phyloP scores from a whole-genome alignment of 2,329 filamentous ascomycete species.

The Aspergillus proliferans region DNA sequence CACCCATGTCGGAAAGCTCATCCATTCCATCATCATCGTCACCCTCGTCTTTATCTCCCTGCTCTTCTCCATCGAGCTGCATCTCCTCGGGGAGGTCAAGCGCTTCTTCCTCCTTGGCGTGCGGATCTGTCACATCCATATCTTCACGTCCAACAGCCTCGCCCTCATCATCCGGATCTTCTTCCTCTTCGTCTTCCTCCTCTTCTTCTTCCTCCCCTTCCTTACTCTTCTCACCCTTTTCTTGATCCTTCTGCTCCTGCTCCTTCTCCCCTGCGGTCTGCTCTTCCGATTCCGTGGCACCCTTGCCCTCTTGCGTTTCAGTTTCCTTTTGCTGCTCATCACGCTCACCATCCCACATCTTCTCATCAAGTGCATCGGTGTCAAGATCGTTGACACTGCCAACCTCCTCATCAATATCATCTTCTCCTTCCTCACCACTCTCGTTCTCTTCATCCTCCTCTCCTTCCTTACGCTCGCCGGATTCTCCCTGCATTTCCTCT shows the following conservation, averaged over 20 bases:
- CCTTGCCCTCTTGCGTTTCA: slow-evolving; percentile 64
- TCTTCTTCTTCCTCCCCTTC: slow-evolving; percentile 54
- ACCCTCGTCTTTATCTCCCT: slow-evolving; percentile 53
- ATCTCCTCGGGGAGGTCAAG: slow-evolving; percentile 84
- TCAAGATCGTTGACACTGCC: slow-evolving; percentile 89
- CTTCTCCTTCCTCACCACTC: slow-evolving; percentile 57
- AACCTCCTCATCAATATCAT: slow-evolving; percentile 78
- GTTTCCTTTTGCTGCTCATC: slow-evolving; percentile 63
- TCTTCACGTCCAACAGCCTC: slow-evolving; percentile 59
- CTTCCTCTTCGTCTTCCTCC: slow-evolving; percentile 44
- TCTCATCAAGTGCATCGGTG: slow-evolving; percentile 87
- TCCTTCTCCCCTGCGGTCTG: slow-evolving; percentile 53
- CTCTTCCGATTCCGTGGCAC: slow-evolving; percentile 49
- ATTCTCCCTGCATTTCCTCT: slow-evolving; percentile 83
- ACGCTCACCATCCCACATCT: slow-evolving; percentile 88
- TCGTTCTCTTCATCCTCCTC: slow-evolving; percentile 51
- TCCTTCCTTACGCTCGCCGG: slow-evolving; percentile 52
- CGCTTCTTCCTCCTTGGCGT: slow-evolving; percentile 73
- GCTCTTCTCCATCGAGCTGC: slow-evolving; percentile 66
- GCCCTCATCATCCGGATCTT: slow-evolving; percentile 52
- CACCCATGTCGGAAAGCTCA: slow-evolving; percentile 41
- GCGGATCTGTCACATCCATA: slow-evolving; percentile 62
- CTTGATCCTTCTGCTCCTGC: slow-evolving; percentile 38
- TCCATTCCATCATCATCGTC: slow-evolving; percentile 40
- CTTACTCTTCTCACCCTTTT: slow-evolving; percentile 31